A percentile compares a stretch with the other conserved stretches of the same genome.
phyloP scores from a whole-genome alignment of 2,329 filamentous ascomycete species.

The Venturia aucupariae region DNA sequence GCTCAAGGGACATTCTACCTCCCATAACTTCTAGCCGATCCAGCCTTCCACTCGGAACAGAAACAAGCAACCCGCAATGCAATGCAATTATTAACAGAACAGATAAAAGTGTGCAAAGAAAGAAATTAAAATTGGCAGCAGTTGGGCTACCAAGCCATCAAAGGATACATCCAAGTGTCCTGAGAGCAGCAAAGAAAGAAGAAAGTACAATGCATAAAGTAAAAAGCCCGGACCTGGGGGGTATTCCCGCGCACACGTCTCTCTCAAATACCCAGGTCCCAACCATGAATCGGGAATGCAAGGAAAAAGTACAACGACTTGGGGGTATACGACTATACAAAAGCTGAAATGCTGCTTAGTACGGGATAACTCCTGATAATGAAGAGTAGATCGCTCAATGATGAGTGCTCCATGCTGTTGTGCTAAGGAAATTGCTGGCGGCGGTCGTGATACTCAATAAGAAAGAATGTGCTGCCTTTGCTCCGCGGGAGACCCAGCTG shows the following conservation, averaged over 20 bases:
- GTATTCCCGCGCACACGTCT: not conserved
- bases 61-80: not conserved
- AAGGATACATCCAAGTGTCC: not conserved
- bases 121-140: not conserved
- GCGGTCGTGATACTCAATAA: not conserved
- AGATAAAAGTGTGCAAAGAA: not conserved
- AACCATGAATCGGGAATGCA: not conserved
- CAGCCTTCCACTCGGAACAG: not conserved
- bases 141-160: not conserved
- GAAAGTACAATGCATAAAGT: not conserved
- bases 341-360: not conserved
- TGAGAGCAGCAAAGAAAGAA: not conserved
- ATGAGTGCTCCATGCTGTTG: not conserved
- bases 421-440: not conserved
- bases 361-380: not conserved
- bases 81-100: not conserved
- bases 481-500: not conserved
- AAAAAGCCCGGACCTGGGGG: not conserved
- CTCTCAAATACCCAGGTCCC: not conserved
- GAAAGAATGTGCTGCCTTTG: conserved; percentile 11
- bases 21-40: not conserved
- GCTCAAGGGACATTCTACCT: not conserved
- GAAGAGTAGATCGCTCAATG: not conserved
- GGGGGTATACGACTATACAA: not conserved
- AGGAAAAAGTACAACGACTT: not conserved